Evolutionary conservation across 2,329 filamentous ascomycete species (phyloP), one percentile per base, ranked within the genome.

Genomic region (Capronia americana): DNA sequence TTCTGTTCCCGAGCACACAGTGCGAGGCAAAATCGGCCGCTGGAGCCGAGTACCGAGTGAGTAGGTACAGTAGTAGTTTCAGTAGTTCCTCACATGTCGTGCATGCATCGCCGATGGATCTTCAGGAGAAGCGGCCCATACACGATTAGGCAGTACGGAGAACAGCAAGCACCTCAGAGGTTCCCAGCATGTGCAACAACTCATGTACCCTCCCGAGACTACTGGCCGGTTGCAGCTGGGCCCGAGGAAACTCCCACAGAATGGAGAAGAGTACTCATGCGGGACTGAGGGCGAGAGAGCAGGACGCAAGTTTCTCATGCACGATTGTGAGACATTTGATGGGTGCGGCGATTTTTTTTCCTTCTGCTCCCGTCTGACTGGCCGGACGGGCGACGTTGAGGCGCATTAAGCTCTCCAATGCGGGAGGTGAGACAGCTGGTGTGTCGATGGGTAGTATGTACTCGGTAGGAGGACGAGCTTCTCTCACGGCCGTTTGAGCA

Each of bases 261-360:
- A 34, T 4, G 32, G 32, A 34, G 32, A 11, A 48, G 7, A 48
- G 20, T 2, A 48, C 44, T 4, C 1, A 3, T n/a, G 44, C 17
- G 38, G 38, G 17, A 44, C 17, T n/a, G 38, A 44, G 38, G 32
- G 32, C 11, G 4, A 4, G 28, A 4, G 28, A 8, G 28, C 10
- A 61, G 26, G 41, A 58, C 2, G 41, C 46, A 30, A 60, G 12
- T 14, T 17, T 44, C 38, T 44, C 23, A 51, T 51, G 48, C 30
- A 59, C 14, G 17, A 57, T 61, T 38, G 58, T 65, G 66, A 65
- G 66, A 65, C 63, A 65, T 38, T 57, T 48, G 23, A 58, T 62
- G 32, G 54, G 53, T 23, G 38, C 61, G 56, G 57, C 53, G 30
- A 32, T 46, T 44, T 50, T 53, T 30, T 38, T 38, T 51, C 24